phyloP scores from a whole-genome alignment of 106 monocot species.

The Apostasia shenzhenica region DNA sequence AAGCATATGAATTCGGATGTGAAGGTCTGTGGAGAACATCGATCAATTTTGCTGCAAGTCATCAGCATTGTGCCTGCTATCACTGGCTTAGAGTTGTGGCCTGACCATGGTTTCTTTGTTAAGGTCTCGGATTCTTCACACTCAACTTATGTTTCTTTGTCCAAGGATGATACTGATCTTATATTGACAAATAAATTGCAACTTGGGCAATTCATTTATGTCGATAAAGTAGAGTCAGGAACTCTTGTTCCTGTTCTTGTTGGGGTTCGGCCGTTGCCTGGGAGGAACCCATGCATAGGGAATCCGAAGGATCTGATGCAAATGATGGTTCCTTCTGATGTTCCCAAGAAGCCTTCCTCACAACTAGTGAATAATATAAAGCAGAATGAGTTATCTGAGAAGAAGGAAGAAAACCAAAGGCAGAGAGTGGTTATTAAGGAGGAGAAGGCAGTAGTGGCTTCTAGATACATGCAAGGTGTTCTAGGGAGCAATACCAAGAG shows the following conservation, averaged over 20 bases:
- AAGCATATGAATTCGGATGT: conserved; percentile 60
- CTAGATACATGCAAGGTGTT: conserved; percentile 74
- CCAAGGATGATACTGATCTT: conserved; percentile 76
- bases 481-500: conserved; percentile 20
- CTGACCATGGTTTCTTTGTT: conserved; percentile 83
- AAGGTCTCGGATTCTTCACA: conserved; percentile 95
- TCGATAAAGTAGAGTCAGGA: conserved; percentile 57
- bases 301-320: conserved; percentile 91
- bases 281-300: conserved; percentile 64
- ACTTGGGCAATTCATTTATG: conserved; percentile 92
- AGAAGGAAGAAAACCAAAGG: conserved; percentile 31
- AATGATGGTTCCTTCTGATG: conserved; percentile 43
- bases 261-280: conserved; percentile 76
- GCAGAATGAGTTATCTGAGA: conserved; percentile 14
- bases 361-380: conserved; percentile 9
- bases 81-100: conserved; percentile 76
- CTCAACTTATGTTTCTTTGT: conserved; percentile 80
- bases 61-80: conserved; percentile 90
- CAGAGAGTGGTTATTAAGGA: conserved; percentile 74
- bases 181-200: conserved; percentile 75
- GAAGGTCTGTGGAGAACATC: conserved; percentile 63
- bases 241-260: conserved; percentile 72
- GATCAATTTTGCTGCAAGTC: conserved; percentile 85
- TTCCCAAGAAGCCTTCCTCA: conserved; percentile 4
- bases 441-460: conserved; percentile 60